Evolutionary conservation across 805 yeast species (phyloP), one percentile per base, ranked within the genome.

Genomic region (Candida germanica): DNA sequence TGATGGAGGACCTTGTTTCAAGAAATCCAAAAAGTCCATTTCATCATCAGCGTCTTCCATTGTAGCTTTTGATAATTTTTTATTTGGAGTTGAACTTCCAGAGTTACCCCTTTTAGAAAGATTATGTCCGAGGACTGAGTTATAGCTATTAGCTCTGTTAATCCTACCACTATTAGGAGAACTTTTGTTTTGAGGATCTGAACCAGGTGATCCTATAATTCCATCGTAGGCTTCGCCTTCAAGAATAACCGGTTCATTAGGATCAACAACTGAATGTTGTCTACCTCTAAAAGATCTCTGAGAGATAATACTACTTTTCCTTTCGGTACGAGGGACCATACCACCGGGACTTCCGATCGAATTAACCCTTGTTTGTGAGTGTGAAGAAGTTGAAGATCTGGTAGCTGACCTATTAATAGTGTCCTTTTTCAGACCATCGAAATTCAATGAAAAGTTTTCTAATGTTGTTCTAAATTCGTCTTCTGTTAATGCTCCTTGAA

Each of bases 21-120:
- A 58, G 42, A 73, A 70, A 40, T 71, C 78, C 46, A 72, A 34
- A 33, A 73, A 58, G 46, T 72, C 78, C 53, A 73, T 57, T 36
- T 65, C 74, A 14, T 54, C 53, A 11, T 52, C 61, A 16, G 27
- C 31, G 5, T 35, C 35, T 8, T 44, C 45, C 6, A 44, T 24
- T 13, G 42, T 40, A 4, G 35, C 31, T 19, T 32, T 38, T 13
- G 44, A 39, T 12, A 35, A 21, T 30, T 40, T 44, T 26, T 40
- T 40, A 17, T 29, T 31, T 5, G 47, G 44, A n/a, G 36, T 36
- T 6, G 37, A 33, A 31, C 42, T 36, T 7, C 42, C 47, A n/a
- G 42, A 39, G 40, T 37, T 39, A 8, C 35, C 38, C 13, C 33
- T 25, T 17, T 36, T 36, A 6, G 21, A 11, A 8, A 19, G 31